Evolutionary conservation across 805 yeast species (phyloP).

Genomic region (Nakazawaea ambrosiae): DNA sequence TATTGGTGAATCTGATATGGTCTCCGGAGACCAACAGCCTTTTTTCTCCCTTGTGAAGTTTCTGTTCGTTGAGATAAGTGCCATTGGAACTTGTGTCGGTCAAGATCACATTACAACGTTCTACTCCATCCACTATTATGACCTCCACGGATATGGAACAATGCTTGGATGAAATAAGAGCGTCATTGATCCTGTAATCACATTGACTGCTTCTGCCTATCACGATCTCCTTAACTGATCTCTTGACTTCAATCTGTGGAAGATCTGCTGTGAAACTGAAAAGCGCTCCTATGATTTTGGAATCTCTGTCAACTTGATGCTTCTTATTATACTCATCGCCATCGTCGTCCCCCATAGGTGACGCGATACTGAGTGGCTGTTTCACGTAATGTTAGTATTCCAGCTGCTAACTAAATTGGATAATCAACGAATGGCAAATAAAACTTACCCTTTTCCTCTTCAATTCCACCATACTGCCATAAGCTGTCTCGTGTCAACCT

Average conservation of each 20-base stretch:
- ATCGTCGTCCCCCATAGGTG: not conserved
- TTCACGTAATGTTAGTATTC: no score
- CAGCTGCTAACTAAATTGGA: no score
- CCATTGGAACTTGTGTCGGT: slow-evolving; percentile 62
- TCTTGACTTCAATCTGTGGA: slow-evolving; percentile 1
- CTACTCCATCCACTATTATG: slow-evolving; percentile 23
- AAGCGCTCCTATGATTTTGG: slow-evolving; percentile 4
- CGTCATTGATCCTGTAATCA: slow-evolving; percentile 36
- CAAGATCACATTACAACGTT: slow-evolving; percentile 33
- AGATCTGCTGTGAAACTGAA: slow-evolving; percentile 5
- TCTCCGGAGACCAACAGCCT: slow-evolving; percentile 57
- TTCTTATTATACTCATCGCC: slow-evolving; percentile 1
- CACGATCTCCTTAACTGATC: not conserved
- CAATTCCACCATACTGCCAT: slow-evolving; percentile 10
- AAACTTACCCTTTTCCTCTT: slow-evolving; percentile 9
- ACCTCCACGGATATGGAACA: slow-evolving; percentile 41
- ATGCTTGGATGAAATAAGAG: slow-evolving; percentile 61
- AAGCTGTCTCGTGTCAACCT: no score
- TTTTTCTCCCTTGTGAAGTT: slow-evolving; percentile 41
- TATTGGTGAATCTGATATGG: slow-evolving; percentile 42
- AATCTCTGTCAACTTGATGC: slow-evolving; percentile 1
- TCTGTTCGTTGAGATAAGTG: slow-evolving; percentile 53
- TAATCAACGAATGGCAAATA: no score
- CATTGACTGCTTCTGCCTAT: slow-evolving; percentile 54
- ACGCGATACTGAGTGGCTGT: not conserved